phyloP scores from a whole-genome alignment of 2,329 filamentous ascomycete species.

The Biscogniauxia marginata region DNA sequence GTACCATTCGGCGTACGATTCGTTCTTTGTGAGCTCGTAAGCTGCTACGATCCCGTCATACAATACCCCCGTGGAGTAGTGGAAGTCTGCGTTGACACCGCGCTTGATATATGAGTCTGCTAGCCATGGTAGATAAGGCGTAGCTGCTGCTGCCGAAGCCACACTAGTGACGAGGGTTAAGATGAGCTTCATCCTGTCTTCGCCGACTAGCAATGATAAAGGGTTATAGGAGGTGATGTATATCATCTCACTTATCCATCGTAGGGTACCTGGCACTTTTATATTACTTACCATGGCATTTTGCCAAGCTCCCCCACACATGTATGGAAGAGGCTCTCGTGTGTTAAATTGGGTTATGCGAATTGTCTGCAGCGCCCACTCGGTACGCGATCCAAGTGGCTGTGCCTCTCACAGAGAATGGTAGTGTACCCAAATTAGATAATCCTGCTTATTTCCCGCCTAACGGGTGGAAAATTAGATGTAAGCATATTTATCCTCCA shows the following conservation, averaged over 20 bases:
- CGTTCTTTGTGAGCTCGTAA: slow-evolving; percentile 42
- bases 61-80: slow-evolving; percentile 45
- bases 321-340: background rate
- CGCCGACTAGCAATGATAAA: background rate
- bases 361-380: background rate
- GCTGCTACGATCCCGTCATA: slow-evolving; percentile 47
- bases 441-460: background rate
- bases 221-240: background rate
- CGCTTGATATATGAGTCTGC: slow-evolving; percentile 46
- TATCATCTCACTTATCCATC: background rate
- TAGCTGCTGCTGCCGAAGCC: slow-evolving; percentile 8
- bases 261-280: background rate
- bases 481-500: background rate
- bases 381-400: background rate
- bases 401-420: background rate
- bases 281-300: background rate
- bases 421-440: background rate
- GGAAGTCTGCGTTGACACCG: slow-evolving; percentile 38
- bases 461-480: slow-evolving; percentile 1
- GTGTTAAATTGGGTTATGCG: background rate
- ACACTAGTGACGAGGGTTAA: slow-evolving; percentile 13
- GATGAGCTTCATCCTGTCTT: slow-evolving; percentile 19
- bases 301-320: background rate
- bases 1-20: slow-evolving; percentile 43
- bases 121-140: slow-evolving; percentile 38